A percentile compares a stretch with the other conserved stretches of the same genome.
Conservation (phyloP, 768 basidiomycete genomes). For the Paxillus rubicundulus region DNA sequence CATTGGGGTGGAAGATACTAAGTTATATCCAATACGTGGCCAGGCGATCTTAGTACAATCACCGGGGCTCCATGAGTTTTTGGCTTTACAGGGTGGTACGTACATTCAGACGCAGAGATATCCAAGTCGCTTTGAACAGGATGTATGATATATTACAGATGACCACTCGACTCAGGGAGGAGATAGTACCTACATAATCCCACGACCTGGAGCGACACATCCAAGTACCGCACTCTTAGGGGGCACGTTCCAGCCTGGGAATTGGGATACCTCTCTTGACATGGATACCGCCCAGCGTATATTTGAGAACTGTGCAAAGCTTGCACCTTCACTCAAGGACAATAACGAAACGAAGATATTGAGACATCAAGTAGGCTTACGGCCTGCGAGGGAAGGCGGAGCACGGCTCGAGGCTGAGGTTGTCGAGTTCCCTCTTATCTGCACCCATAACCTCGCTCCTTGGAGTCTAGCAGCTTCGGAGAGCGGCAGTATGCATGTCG, state of each 20-base stretch:
- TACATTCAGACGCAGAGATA: not conserved
- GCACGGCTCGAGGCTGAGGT: slow-evolving; percentile 52
- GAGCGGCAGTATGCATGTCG: slow-evolving; percentile 32
- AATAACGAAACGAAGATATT: slow-evolving; percentile 42
- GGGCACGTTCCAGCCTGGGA: slow-evolving; percentile 50
- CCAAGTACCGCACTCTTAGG: slow-evolving; percentile 51
- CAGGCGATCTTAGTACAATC: slow-evolving; percentile 79
- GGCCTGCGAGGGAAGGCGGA: slow-evolving; percentile 56
- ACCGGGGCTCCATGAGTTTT: slow-evolving; percentile 50
- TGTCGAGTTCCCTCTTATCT: slow-evolving; percentile 34
- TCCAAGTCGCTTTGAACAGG: not conserved
- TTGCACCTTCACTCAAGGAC: slow-evolving; percentile 36
- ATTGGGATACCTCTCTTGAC: slow-evolving; percentile 51
- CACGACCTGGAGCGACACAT: slow-evolving; percentile 46
- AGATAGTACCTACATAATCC: slow-evolving; percentile 57
- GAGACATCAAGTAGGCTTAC: slow-evolving; percentile 55
- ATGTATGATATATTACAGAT: too few relatives aligned
- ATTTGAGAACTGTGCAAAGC: slow-evolving; percentile 41
- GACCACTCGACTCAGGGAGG: slow-evolving; percentile 17
- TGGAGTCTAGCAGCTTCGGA: slow-evolving; percentile 18
- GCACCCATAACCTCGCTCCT: slow-evolving; percentile 15
- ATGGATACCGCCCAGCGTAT: slow-evolving; percentile 42
- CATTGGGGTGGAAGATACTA: slow-evolving; percentile 77
- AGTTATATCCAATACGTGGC: slow-evolving; percentile 74
- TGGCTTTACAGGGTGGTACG: slow-evolving; percentile 27